Percentiles rank a stretch among this genome's conserved stretches.
Evolutionary conservation across 2,329 filamentous ascomycete species (phyloP).

Genomic region (Botryotinia calthae): DNA sequence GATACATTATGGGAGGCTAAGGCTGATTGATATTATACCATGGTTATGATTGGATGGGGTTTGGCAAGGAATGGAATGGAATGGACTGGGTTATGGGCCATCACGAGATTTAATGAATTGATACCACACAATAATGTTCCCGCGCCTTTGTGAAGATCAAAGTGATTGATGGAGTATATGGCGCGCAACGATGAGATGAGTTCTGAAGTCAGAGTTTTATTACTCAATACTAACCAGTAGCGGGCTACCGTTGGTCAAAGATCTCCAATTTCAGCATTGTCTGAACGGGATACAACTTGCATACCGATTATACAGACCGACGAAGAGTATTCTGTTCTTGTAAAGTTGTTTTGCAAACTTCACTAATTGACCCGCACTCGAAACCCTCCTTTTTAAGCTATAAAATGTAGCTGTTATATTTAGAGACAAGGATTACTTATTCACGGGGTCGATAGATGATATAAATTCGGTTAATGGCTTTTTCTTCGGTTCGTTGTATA

Average conservation of each 20-base stretch:
- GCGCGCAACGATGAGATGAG: too few species aligned
- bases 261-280: background rate
- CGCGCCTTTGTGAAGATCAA: background rate
- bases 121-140: background rate
- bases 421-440: background rate
- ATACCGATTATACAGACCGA: background rate
- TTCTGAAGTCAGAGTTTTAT: background rate
- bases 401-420: too few species aligned
- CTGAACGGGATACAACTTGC: background rate
- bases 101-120: background rate
- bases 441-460: background rate
- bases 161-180: background rate
- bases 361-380: rapidly evolving
- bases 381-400: background rate
- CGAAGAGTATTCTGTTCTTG: background rate
- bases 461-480: background rate
- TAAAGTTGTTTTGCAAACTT: background rate
- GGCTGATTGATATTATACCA: background rate
- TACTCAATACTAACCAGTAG: background rate
- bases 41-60: background rate
- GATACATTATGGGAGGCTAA: too few species aligned
- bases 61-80: background rate
- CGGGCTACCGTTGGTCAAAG: background rate
- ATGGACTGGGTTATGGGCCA: background rate
- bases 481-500: too few species aligned